These are phyloP conservation scores for Triadica sebifera DNA, from an alignment of 345 rosid genomes.

Conservation along the genomic window DNA sequence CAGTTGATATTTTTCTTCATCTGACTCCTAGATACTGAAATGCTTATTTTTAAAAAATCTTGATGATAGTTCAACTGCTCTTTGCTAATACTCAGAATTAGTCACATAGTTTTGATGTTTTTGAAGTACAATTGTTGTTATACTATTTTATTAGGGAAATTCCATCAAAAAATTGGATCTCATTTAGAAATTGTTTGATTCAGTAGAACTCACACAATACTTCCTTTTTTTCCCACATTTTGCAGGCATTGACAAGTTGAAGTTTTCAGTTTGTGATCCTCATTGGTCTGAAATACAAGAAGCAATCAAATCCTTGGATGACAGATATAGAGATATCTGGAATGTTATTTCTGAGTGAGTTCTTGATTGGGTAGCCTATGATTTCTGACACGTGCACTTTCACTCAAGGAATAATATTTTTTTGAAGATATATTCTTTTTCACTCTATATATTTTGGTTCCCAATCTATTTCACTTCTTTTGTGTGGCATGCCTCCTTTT, in stretches of 20 bases:
- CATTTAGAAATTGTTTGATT: not conserved
- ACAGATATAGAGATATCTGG: slow-evolving; percentile 58
- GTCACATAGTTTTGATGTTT: not conserved
- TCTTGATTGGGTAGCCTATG: not conserved
- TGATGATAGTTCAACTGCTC: not conserved
- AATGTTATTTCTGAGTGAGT: slow-evolving; percentile 46
- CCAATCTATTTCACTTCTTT: not conserved
- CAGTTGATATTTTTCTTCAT: not conserved
- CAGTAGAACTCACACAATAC: slow-evolving; percentile 7
- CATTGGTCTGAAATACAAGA: slow-evolving; percentile 47
- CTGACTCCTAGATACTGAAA: not conserved
- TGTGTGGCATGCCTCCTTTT: not conserved
- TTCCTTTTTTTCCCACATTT: not conserved
- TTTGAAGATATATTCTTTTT: no score
- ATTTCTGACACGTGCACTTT: not conserved
- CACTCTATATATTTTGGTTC: not conserved
- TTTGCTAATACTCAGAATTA: not conserved
- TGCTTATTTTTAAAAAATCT: not conserved
- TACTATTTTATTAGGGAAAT: not conserved
- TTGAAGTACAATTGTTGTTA: not conserved
- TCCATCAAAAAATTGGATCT: not conserved
- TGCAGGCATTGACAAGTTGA: slow-evolving; percentile 52
- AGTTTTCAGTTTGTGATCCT: slow-evolving; percentile 49
- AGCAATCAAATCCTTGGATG: slow-evolving; percentile 52
- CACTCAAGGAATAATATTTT: not conserved